Evolutionary conservation across 1,139 yeast genomes (phyloP).

Genomic region (Candida frijolesensis): DNA sequence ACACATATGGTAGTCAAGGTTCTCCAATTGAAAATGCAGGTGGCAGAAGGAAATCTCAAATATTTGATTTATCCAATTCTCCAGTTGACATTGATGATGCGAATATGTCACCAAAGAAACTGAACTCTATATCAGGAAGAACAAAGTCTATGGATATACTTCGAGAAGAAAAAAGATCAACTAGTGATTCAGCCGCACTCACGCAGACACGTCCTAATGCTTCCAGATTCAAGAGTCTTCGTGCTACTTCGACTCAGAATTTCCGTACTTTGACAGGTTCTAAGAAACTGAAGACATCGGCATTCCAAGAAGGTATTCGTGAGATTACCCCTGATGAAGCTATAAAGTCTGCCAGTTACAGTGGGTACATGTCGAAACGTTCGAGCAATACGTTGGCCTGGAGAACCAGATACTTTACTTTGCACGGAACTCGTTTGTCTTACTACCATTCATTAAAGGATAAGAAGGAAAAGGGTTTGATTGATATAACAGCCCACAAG

Average conservation of each 20-base stretch:
- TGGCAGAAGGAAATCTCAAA: constrained; percentile 7
- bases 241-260: constrained; percentile 48
- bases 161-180: constrained; percentile 35
- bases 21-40: constrained; percentile 3
- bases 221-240: constrained; percentile 41
- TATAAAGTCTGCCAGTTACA: constrained; percentile 68
- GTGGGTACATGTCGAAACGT: constrained; percentile 96
- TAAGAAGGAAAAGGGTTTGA: constrained; percentile 83
- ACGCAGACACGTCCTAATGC: constrained; percentile 14
- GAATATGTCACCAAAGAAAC: constrained; percentile 41
- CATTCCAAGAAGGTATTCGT: constrained; percentile 91
- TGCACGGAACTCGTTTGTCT: constrained; percentile 91
- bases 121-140: constrained; percentile 26
- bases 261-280: constrained; percentile 45
- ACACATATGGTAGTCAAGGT: constrained; percentile 7
- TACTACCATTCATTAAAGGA: constrained; percentile 84
- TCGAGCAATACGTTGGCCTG: constrained; percentile 84
- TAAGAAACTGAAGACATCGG: constrained; percentile 75
- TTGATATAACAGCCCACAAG: constrained; percentile 93
- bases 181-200: constrained; percentile 27
- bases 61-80: constrained; percentile 12
- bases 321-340: constrained; percentile 77
- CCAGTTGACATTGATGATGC: constrained; percentile 36
- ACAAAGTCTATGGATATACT: constrained; percentile 10
- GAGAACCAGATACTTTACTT: constrained; percentile 86